These are phyloP conservation scores for Arachis stenosperma DNA, from an alignment of 306 rosid species.

Conservation along the genomic window DNA sequence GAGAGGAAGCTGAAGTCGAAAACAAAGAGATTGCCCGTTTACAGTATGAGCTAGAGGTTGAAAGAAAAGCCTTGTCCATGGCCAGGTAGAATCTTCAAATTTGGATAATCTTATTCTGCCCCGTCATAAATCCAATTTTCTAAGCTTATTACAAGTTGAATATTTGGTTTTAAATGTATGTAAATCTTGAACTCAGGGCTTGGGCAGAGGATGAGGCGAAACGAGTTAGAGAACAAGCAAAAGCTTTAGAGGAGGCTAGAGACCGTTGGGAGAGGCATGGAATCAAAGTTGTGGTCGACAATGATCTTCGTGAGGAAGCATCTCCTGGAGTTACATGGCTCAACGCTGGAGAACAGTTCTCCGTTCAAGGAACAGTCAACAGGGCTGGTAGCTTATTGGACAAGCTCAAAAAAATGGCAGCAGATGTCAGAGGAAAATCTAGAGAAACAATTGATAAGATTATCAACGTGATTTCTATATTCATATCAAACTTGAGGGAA, in stretches of 20 bases:
- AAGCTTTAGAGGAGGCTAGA: constrained; percentile 89
- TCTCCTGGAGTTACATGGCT: constrained; percentile 80
- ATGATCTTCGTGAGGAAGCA: constrained; percentile 83
- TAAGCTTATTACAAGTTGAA: constrained; percentile 7
- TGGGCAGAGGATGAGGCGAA: constrained; percentile 99
- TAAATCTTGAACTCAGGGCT: constrained; percentile 53
- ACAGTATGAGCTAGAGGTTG: constrained; percentile 96
- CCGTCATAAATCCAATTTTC: constrained; percentile 9
- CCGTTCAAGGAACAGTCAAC: constrained; percentile 66
- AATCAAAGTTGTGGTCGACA: constrained; percentile 89
- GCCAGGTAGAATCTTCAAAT: constrained; percentile 75
- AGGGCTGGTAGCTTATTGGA: constrained; percentile 73
- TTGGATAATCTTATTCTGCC: background rate
- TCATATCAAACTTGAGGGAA: constrained; percentile 63
- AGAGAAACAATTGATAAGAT: constrained; percentile 60
- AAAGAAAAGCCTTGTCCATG: constrained; percentile 94
- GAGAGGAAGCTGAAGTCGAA: constrained; percentile 83
- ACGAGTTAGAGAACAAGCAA: constrained; percentile 91
- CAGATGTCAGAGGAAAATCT: constrained; percentile 66
- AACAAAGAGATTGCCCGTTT: constrained; percentile 78
- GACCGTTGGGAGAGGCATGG: constrained; percentile 96
- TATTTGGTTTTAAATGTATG: constrained; percentile 24
- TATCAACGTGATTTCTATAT: constrained; percentile 55
- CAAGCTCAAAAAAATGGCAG: constrained; percentile 70
- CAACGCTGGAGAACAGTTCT: constrained; percentile 65